Evolutionary conservation across 176 grass and related monocot genomes (phyloP).

Genomic region (Oryza longistaminata): DNA sequence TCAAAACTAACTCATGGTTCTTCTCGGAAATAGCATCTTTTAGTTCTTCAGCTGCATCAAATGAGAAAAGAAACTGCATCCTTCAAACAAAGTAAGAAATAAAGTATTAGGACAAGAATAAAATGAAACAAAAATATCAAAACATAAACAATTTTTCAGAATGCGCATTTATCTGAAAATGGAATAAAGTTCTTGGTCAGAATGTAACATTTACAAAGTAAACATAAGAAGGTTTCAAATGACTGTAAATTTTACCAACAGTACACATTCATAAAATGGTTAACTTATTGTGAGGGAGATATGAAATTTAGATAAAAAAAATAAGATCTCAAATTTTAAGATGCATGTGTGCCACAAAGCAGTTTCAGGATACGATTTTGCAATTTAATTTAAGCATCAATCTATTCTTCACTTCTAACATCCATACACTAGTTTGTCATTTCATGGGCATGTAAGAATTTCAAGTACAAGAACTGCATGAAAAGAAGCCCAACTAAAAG

Average conservation of each 20-base stretch:
- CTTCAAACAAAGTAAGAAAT: constrained; percentile 60
- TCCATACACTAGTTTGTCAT: background rate
- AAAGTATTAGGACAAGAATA: constrained; percentile 37
- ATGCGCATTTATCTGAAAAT: background rate
- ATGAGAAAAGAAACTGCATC: constrained; percentile 99
- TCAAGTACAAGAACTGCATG: background rate
- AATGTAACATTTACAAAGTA: background rate
- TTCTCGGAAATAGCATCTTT: constrained; percentile 80
- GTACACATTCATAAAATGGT: background rate
- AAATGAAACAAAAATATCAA: constrained; percentile 2
- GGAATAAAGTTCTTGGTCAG: background rate
- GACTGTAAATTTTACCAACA: background rate
- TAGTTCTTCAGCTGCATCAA: constrained; percentile 83
- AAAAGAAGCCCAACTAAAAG: background rate
- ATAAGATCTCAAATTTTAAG: constrained; percentile 8
- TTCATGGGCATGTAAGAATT: background rate
- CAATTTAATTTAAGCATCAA: background rate
- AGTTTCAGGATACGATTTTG: background rate
- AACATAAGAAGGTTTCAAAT: constrained; percentile 12
- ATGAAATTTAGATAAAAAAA: background rate
- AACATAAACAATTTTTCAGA: background rate
- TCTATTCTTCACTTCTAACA: background rate
- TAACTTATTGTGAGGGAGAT: background rate
- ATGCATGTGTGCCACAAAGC: background rate
- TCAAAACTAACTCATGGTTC: constrained; percentile 79